These are phyloP conservation scores for Verticillium zaregamsianum DNA, from an alignment of 2,329 filamentous ascomycete species.

Conservation along the genomic window DNA sequence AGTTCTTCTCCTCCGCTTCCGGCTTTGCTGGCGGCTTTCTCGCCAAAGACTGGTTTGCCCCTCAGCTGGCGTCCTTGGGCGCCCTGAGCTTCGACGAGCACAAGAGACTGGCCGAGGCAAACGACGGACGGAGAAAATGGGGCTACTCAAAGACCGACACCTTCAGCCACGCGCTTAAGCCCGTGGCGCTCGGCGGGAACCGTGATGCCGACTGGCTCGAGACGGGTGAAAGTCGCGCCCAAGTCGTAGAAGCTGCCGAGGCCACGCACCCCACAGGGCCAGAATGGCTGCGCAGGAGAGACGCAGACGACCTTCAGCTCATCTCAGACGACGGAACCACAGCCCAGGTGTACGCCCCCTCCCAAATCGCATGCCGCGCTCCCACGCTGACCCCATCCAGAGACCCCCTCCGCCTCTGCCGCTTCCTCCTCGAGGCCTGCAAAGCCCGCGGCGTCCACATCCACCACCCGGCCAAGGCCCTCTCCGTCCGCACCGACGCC, in stretches of 20 bases:
- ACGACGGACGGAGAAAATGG: conserved; percentile 53
- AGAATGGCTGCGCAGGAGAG: conserved; percentile 52
- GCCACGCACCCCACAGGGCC: conserved; percentile 33
- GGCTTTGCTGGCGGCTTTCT: conserved; percentile 72
- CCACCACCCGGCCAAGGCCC: conserved; percentile 58
- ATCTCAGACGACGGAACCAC: conserved; percentile 58
- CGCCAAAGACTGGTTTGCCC: conserved; percentile 67
- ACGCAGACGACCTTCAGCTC: conserved; percentile 53
- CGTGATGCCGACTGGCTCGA: conserved; percentile 62
- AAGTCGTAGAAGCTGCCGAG: conserved; percentile 37
- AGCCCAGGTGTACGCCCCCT: conserved; percentile 57
- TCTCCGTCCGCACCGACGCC: conserved; percentile 45
- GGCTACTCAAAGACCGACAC: conserved; percentile 51
- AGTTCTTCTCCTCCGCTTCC: conserved; percentile 69
- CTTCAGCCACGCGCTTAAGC: conserved; percentile 41
- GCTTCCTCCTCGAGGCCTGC: conserved; percentile 58
- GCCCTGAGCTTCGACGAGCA: conserved; percentile 68
- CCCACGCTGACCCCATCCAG: conserved; percentile 18
- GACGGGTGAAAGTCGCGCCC: conserved; percentile 59
- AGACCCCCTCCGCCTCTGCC: conserved; percentile 62
- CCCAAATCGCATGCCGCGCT: background rate
- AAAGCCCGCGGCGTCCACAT: conserved; percentile 58
- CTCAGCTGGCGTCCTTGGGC: conserved; percentile 53
- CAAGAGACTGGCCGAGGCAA: conserved; percentile 53
- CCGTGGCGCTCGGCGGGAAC: conserved; percentile 28